These are phyloP conservation scores for Bjerkandera adusta DNA, from an alignment of 1,284 basidiomycete genomes.

Conservation along the genomic window DNA sequence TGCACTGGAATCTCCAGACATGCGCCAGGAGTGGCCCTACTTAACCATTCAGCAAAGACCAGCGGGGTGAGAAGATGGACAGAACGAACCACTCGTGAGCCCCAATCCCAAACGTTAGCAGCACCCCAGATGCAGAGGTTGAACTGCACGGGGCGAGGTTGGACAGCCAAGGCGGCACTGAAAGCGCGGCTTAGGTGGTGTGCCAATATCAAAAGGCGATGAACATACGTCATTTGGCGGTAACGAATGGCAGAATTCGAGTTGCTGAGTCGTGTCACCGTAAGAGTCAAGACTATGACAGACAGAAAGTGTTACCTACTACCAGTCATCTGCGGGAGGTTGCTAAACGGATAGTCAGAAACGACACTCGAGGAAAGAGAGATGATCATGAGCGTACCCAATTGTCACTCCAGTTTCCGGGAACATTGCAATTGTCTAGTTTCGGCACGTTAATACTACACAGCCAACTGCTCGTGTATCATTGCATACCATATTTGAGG, in stretches of 20 bases:
- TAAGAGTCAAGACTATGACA: neutral
- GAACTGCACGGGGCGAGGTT: conserved; percentile 43
- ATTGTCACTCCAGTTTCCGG: conserved; percentile 48
- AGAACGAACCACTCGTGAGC: conserved; percentile 44
- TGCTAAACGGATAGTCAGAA: conserved; percentile 23
- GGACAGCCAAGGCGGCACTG: conserved; percentile 42
- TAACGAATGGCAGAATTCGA: conserved; percentile 56
- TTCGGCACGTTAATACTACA: neutral
- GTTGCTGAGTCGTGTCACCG: conserved; percentile 33
- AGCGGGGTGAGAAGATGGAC: neutral
- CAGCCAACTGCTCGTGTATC: neutral
- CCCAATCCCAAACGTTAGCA: conserved; percentile 54
- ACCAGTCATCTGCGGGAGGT: conserved; percentile 44
- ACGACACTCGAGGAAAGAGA: neutral
- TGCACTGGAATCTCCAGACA: conserved; percentile 48
- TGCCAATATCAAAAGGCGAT: conserved; percentile 1
- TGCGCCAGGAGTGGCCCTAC: conserved; percentile 57
- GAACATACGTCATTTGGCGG: conserved; percentile 49
- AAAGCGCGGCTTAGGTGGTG: neutral
- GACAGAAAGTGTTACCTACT: conserved; percentile 36
- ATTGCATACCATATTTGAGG: conserved; percentile 48
- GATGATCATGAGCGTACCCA: conserved; percentile 27
- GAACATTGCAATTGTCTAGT: conserved; percentile 55
- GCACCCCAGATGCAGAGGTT: conserved; percentile 51
- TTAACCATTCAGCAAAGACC: neutral